Conservation (phyloP, 2,329 filamentous ascomycete species). For the Orbilia blumenaviensis region DNA sequence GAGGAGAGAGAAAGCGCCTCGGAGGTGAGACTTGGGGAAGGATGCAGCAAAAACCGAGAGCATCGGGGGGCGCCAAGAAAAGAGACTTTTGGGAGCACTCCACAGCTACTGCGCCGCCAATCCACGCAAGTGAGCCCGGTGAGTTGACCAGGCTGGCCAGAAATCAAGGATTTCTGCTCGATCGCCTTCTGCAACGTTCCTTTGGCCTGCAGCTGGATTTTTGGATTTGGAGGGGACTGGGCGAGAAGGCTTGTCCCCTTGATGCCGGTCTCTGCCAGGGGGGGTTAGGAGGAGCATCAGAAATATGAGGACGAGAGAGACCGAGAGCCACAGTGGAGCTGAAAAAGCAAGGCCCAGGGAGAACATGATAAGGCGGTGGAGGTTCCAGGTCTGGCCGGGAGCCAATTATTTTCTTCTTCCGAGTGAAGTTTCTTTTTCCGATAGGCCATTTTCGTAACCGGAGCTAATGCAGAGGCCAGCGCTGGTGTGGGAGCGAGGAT, state of each 20-base stretch:
- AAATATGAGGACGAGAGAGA: constrained; percentile 10
- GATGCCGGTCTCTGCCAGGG: constrained; percentile 23
- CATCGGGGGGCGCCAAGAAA: constrained; percentile 18
- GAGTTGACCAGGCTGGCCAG: constrained; percentile 42
- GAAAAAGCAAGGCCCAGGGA: constrained; percentile 42
- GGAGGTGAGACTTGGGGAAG: constrained; percentile 34
- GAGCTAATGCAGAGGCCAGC: constrained; percentile 21
- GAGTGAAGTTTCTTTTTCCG: constrained; percentile 21
- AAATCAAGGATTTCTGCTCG: constrained; percentile 21
- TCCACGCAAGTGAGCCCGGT: constrained; percentile 29
- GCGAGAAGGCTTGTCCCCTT: constrained; percentile 6
- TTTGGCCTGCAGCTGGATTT: constrained; percentile 14
- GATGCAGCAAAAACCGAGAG: constrained; percentile 20
- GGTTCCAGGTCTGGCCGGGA: constrained; percentile 36
- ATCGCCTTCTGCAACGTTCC: constrained; percentile 34
- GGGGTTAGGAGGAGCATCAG: constrained; percentile 23
- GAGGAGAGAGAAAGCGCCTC: constrained; percentile 25
- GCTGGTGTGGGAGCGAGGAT: constrained; percentile 39
- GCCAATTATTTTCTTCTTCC: constrained; percentile 13
- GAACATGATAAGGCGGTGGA: constrained; percentile 40
- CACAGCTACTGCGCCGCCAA: constrained; percentile 21
- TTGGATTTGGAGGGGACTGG: background rate
- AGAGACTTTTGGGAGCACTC: background rate
- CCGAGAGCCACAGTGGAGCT: constrained; percentile 25
- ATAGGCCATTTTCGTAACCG: constrained; percentile 28